Percentiles rank a stretch among this genome's conserved stretches.
phyloP scores from a whole-genome alignment of 352 stramenopile species.

The Plasmopara viticola region DNA sequence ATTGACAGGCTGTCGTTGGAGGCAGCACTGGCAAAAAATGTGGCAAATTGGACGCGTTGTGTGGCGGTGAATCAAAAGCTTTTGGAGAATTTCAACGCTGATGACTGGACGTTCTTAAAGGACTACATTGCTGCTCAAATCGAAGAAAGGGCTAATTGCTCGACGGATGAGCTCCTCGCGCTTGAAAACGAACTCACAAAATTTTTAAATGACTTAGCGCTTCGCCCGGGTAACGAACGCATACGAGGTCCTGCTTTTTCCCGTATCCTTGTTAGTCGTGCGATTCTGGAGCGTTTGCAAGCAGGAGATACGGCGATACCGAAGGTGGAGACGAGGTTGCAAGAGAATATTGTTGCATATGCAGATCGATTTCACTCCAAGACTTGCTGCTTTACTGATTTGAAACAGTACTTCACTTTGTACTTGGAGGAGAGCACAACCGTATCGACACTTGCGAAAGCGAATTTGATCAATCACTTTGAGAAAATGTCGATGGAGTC shows the following conservation, averaged over 20 bases:
- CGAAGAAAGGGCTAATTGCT: conserved; percentile 15
- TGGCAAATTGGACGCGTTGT: conserved; percentile 47
- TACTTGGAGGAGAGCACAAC: conserved; percentile 30
- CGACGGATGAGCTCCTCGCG: conserved; percentile 19
- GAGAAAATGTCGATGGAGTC: conserved; percentile 30
- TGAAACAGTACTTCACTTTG: conserved; percentile 67
- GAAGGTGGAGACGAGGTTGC: conserved; percentile 37
- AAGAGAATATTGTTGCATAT: conserved; percentile 51
- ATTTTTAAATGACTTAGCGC: conserved; percentile 43
- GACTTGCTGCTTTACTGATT: conserved; percentile 80
- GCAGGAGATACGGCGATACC: conserved; percentile 15
- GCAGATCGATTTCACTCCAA: conserved; percentile 67
- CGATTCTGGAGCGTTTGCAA: conserved; percentile 39
- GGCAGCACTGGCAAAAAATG: conserved; percentile 46
- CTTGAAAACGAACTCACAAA: conserved; percentile 21
- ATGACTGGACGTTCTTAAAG: conserved; percentile 80
- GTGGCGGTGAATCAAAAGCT: conserved; percentile 48
- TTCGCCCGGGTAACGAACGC: conserved; percentile 37
- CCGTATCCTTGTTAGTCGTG: conserved; percentile 44
- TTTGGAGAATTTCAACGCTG: conserved; percentile 63
- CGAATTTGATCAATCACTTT: conserved; percentile 32
- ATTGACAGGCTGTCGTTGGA: conserved; percentile 73
- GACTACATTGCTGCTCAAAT: conserved; percentile 56
- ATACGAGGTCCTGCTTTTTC: conserved; percentile 69
- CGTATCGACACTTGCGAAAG: conserved; percentile 32